Evolutionary conservation across 2,329 filamentous ascomycete genomes (phyloP), one percentile per base, ranked within the genome.

Genomic region (Bipolaris sorokiniana): DNA sequence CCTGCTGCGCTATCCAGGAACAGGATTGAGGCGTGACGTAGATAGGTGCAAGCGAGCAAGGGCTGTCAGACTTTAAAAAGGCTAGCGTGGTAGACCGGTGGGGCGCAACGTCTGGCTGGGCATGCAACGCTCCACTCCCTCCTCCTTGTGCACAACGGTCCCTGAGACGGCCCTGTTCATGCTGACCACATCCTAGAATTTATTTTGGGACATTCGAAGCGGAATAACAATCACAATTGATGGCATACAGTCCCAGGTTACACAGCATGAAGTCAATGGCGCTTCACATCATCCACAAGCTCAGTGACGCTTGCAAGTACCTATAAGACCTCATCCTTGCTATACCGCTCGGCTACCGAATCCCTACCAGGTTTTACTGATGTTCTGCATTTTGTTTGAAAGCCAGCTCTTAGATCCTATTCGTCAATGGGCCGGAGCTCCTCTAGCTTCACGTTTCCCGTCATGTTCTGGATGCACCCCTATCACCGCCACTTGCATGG

Each of bases 401-500:
- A 58, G 38, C 47, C 33, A 51, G 11, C 13, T 48, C 16, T 48
- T 36, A 36, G 36, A 38, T 54, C 46, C 62, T 54, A 67, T 69
- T 70, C 63, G 66, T 58, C 46, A 53, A 40, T 26, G 26, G 38
- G 22, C 54, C 50, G 50, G 62, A 50, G 40, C 15, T 40, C 48
- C 58, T 58, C 64, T 59, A 49, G 57, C 56, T 53, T 44, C 42
- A 58, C 51, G 51, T 58, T 59, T 60, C 44, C 42, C 36, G 20
- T 54, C 18, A n/a, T 48, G 46, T 45, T 22, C 50, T 53, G 40
- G 54, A 56, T 56, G 42, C 65, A 59, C 52, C 60, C 58, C 61
- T 67, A 62, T 63, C 65, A 67, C 51, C 50, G 56, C 56, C 63
- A 63, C 59, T 54, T 58, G 64, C 62, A 67, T 66, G 62, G 63